Base-by-base conservation (phyloP, 805 yeast species). In the Candida sonorensis region DNA sequence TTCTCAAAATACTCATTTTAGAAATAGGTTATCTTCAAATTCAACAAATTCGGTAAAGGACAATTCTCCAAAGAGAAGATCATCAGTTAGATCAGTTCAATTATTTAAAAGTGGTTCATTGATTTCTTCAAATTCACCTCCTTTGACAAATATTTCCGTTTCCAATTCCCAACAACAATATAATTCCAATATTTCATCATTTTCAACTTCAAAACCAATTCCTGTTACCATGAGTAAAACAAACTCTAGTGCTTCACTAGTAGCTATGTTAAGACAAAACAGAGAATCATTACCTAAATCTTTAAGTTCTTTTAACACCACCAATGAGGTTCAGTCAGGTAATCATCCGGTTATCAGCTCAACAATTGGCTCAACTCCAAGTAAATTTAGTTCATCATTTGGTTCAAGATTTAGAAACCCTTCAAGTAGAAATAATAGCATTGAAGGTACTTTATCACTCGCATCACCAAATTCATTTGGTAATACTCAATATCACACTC, bases 371-470 rank as follows among this genome's bases (percentile, higher is more conserved):
- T 49, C 56, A 1, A 39, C 46, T 2, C 62, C 78, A 0, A 80
- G 83, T 2, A 67, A 77, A 41, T 81, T 78, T 42, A 71, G 84
- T 2, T 76, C 90, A 1, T 78, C 88, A 0, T 80, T 80, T 53
- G 83, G 84, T 0, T 76, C 78, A n/a, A 60, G 83, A 30, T 45
- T 54, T 27, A 46, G 51, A 35, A 45, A 44, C 9, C 38, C 47
- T 2, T 36, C 45, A 7, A 44, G 54, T 17, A 38, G 60, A 17
- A 41, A 55, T 31, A 49, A 49, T 33, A 54, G 59, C 38, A 23
- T 53, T 8, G 61, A 54, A 28, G 51, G 54, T 8, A 51, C 42
- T 17, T 25, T 40, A n/a, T 38, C 33, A 14, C 25, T 23, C 13
- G 30, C 38, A 8, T 36, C 42, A 3, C 32, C 44, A 5, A 47